Percentiles rank a stretch among this genome's conserved stretches.
phyloP scores from a whole-genome alignment of 768 basidiomycete species.

The Mycena metata region DNA sequence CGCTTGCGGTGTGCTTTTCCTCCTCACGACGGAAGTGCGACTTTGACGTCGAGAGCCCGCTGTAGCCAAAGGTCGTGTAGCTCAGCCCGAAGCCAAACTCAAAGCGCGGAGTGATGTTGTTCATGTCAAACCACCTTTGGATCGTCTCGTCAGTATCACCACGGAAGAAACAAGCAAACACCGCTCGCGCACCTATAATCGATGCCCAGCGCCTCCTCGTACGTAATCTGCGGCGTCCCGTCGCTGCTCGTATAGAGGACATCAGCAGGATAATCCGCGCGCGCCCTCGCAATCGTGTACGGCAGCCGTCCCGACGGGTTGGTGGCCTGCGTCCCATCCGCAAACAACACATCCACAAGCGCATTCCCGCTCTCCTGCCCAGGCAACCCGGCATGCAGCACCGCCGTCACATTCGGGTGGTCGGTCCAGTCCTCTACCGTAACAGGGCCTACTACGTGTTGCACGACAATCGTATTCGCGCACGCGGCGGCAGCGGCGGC shows the following conservation, averaged over 20 bases:
- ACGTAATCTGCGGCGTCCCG: conserved; percentile 28
- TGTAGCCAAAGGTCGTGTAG: conserved; percentile 60
- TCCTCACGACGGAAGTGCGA: background rate
- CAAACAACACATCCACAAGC: conserved; percentile 71
- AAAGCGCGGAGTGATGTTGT: conserved; percentile 37
- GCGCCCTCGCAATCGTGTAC: conserved; percentile 68
- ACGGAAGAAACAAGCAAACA: background rate
- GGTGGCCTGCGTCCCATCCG: conserved; percentile 49
- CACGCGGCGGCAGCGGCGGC: conserved; percentile 61
- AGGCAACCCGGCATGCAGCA: conserved; percentile 58
- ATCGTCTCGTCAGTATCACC: background rate
- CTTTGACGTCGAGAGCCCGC: conserved; percentile 36
- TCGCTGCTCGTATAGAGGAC: conserved; percentile 14
- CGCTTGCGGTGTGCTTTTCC: background rate
- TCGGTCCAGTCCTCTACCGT: conserved; percentile 72
- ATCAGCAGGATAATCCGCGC: conserved; percentile 60
- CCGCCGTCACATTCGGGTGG: conserved; percentile 66
- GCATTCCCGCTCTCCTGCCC: conserved; percentile 74
- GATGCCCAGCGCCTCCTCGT: conserved; percentile 37
- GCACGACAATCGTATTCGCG: conserved; percentile 74
- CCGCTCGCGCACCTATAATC: conserved; percentile 48
- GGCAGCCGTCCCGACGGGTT: conserved; percentile 67
- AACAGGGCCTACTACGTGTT: conserved; percentile 71
- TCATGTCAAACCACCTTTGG: conserved; percentile 49
- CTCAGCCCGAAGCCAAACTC: conserved; percentile 54